phyloP scores from a whole-genome alignment of 176 grass and related monocot genomes.

The Poa pratensis region DNA sequence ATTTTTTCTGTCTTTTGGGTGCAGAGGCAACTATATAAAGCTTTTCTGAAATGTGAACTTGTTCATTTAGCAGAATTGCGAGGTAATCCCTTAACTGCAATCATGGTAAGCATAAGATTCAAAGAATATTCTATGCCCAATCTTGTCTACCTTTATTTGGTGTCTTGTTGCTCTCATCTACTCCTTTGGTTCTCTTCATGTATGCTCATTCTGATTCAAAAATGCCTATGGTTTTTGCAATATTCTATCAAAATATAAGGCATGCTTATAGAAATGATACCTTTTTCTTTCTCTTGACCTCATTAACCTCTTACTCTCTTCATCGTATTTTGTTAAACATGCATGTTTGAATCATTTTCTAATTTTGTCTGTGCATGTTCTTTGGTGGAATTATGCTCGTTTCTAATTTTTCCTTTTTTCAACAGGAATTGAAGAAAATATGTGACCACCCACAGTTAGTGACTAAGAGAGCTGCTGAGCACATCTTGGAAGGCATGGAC shows the following conservation, averaged over 20 bases:
- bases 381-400: conserved; percentile 11
- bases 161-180: conserved; percentile 29
- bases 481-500: conserved; percentile 85
- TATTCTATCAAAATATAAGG: conserved; percentile 4
- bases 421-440: conserved; percentile 92
- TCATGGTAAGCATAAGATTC: conserved; percentile 61
- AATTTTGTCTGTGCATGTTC: background rate
- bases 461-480: conserved; percentile 81
- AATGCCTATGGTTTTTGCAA: background rate
- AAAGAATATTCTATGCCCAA: conserved; percentile 17
- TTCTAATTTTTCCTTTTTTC: conserved; percentile 30
- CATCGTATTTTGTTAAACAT: background rate
- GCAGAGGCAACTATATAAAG: conserved; percentile 89
- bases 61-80: conserved; percentile 59
- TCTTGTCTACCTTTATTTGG: conserved; percentile 32
- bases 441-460: conserved; percentile 85
- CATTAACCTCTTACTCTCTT: conserved; percentile 16
- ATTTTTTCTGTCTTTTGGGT: conserved; percentile 36
- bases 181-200: background rate
- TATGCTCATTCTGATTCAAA: background rate
- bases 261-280: background rate
- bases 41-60: conserved; percentile 82
- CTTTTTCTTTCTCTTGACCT: background rate
- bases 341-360: background rate
- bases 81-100: conserved; percentile 66